Evolutionary conservation across 352 stramenopile species (phyloP).

Genomic region (Detonula confervacea): DNA sequence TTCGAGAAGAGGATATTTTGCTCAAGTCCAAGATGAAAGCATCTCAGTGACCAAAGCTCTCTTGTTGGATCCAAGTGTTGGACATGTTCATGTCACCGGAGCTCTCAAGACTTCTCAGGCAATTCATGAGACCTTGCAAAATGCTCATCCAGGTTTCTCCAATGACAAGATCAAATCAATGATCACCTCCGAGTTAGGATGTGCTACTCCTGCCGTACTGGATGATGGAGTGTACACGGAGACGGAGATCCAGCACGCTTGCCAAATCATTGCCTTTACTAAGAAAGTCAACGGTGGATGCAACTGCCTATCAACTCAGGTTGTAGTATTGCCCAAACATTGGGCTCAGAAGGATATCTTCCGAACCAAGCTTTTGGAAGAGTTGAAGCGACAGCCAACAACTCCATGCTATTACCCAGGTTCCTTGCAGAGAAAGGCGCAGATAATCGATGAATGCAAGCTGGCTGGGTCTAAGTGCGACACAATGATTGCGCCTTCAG

Average conservation of each 20-base stretch:
- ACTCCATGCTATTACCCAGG: constrained; percentile 66
- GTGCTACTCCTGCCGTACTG: constrained; percentile 45
- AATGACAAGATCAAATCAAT: constrained; percentile 23
- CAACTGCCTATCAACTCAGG: constrained; percentile 64
- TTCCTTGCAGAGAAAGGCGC: constrained; percentile 35
- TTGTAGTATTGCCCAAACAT: constrained; percentile 49
- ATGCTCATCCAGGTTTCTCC: constrained; percentile 1
- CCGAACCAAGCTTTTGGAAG: constrained; percentile 25
- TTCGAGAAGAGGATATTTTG: constrained; percentile 54
- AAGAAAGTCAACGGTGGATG: constrained; percentile 55
- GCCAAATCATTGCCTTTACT: constrained; percentile 23
- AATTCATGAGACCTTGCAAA: constrained; percentile 21
- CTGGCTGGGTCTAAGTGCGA: not conserved
- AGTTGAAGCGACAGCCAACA: constrained; percentile 25
- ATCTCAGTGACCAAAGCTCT: constrained; percentile 28
- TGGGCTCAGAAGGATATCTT: constrained; percentile 68
- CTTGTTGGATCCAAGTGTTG: constrained; percentile 33
- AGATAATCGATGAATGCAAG: constrained; percentile 35
- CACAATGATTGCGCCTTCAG: not conserved
- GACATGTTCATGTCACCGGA: constrained; percentile 53
- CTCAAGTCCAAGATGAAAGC: constrained; percentile 41
- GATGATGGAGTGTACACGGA: constrained; percentile 39
- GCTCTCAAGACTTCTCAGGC: constrained; percentile 30
- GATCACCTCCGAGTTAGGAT: constrained; percentile 67
- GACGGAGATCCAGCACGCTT: constrained; percentile 41